Percentiles rank a stretch among this genome's conserved stretches.
These are phyloP conservation scores for Cordyceps farinosa DNA, from an alignment of 2,329 filamentous ascomycete species.

Conservation along the genomic window DNA sequence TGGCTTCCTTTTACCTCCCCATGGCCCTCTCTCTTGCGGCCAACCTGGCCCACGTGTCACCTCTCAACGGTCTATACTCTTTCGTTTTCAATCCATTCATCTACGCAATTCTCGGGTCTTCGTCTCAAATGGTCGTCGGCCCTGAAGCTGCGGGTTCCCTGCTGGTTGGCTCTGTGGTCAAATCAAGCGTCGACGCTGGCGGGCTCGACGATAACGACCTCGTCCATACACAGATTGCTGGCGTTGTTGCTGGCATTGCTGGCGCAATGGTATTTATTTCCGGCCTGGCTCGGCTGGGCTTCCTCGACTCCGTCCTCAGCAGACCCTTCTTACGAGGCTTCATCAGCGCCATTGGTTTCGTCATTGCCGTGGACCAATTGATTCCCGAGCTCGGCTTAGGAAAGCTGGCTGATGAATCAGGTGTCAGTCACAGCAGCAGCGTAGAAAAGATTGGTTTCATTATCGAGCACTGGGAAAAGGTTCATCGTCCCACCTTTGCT, in stretches of 20 bases:
- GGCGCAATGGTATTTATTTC: slow-evolving; percentile 86
- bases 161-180: slow-evolving; percentile 81
- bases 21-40: slow-evolving; percentile 93
- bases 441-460: slow-evolving; percentile 84
- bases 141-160: slow-evolving; percentile 93
- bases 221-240: slow-evolving; percentile 77
- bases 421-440: slow-evolving; percentile 79
- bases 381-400: slow-evolving; percentile 84
- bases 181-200: slow-evolving; percentile 69
- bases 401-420: slow-evolving; percentile 57
- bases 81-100: slow-evolving; percentile 91
- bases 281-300: slow-evolving; percentile 80
- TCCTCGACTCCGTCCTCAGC: slow-evolving; percentile 90
- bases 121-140: slow-evolving; percentile 88
- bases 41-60: slow-evolving; percentile 87
- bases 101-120: slow-evolving; percentile 88
- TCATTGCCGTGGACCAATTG: slow-evolving; percentile 92
- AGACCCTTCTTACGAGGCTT: slow-evolving; percentile 90
- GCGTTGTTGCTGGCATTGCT: slow-evolving; percentile 82
- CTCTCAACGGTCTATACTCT: slow-evolving; percentile 89
- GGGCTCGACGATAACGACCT: slow-evolving; percentile 60
- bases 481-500: slow-evolving; percentile 70
- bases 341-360: slow-evolving; percentile 94
- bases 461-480: slow-evolving; percentile 58
- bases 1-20: slow-evolving; percentile 97